A percentile compares a stretch with the other conserved stretches of the same genome.
phyloP scores from a whole-genome alignment of 2,329 filamentous ascomycete genomes.

The Thermoascus crustaceus region DNA sequence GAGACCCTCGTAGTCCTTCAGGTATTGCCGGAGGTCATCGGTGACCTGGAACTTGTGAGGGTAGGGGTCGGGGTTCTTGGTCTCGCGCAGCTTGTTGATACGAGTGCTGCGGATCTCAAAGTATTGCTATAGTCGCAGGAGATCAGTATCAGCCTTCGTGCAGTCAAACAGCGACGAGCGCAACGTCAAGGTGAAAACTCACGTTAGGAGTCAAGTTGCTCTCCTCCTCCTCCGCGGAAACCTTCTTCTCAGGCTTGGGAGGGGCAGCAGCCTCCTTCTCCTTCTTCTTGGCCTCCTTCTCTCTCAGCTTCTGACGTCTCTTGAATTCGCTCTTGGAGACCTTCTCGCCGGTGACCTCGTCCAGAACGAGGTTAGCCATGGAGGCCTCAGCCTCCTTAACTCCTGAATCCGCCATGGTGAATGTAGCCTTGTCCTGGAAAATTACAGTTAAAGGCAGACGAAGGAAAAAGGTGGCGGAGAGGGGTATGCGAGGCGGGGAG shows the following conservation, averaged over 20 bases:
- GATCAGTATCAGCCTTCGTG: constrained; percentile 3
- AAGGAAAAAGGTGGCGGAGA: neutral
- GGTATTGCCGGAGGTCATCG: constrained; percentile 73
- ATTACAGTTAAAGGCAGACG: neutral
- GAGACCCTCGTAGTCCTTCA: constrained; percentile 64
- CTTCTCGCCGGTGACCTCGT: constrained; percentile 87
- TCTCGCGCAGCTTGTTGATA: constrained; percentile 67
- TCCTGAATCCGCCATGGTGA: constrained; percentile 34
- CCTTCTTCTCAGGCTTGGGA: constrained; percentile 53
- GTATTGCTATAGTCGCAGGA: constrained; percentile 66
- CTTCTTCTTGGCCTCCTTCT: constrained; percentile 80
- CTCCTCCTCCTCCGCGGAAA: constrained; percentile 56
- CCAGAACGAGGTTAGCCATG: constrained; percentile 68
- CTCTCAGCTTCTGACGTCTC: constrained; percentile 86
- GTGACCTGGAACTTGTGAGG: constrained; percentile 89
- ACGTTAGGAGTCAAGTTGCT: constrained; percentile 67
- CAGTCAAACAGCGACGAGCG: neutral
- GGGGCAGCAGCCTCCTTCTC: constrained; percentile 67
- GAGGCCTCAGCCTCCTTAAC: constrained; percentile 39
- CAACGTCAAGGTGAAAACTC: constrained; percentile 24
- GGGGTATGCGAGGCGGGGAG: constrained; percentile 1
- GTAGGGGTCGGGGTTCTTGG: constrained; percentile 72
- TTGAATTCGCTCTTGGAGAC: constrained; percentile 84
- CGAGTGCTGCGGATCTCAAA: constrained; percentile 88
- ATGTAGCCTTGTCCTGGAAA: neutral